Evolutionary conservation across 1,284 basidiomycete species (phyloP).

Genomic region (Psilocybe mexicana): DNA sequence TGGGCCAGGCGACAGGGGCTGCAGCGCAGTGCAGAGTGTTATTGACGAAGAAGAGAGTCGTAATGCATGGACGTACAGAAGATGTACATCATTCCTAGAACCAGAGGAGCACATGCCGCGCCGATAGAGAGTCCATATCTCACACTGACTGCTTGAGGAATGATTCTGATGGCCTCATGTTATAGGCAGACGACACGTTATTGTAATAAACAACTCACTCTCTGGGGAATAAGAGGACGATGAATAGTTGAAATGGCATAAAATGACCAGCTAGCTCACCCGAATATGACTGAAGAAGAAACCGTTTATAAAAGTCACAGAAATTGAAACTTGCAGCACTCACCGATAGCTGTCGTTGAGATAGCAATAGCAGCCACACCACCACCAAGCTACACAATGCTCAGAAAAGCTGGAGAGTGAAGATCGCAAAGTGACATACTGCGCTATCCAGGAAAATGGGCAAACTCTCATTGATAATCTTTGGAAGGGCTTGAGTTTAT

Average conservation of each 20-base stretch:
- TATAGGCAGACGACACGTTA: background rate
- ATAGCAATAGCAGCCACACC: slow-evolving; percentile 84
- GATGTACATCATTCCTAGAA: slow-evolving; percentile 77
- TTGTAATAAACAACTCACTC: slow-evolving; percentile 44
- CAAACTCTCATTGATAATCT: slow-evolving; percentile 91
- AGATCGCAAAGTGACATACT: slow-evolving; percentile 40
- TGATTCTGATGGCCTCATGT: slow-evolving; percentile 55
- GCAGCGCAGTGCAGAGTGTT: background rate
- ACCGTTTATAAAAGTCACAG: background rate
- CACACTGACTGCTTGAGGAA: slow-evolving; percentile 65
- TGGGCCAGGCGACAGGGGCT: slow-evolving; percentile 86
- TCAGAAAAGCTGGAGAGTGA: background rate
- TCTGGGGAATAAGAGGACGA: slow-evolving; percentile 12
- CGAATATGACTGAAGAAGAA: slow-evolving; percentile 68
- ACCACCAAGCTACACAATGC: slow-evolving; percentile 40
- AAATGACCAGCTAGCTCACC: slow-evolving; percentile 49
- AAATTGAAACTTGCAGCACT: slow-evolving; percentile 25
- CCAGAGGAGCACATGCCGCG: slow-evolving; percentile 83
- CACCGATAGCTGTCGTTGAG: slow-evolving; percentile 82
- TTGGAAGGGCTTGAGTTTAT: slow-evolving; percentile 12
- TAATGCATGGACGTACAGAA: slow-evolving; percentile 48
- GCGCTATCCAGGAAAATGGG: slow-evolving; percentile 94
- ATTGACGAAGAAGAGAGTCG: slow-evolving; percentile 1
- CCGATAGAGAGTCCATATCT: slow-evolving; percentile 83
- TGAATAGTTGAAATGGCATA: background rate